These are phyloP conservation scores for Setomelanomma holmii DNA, from an alignment of 2,329 filamentous ascomycete species.

Conservation along the genomic window DNA sequence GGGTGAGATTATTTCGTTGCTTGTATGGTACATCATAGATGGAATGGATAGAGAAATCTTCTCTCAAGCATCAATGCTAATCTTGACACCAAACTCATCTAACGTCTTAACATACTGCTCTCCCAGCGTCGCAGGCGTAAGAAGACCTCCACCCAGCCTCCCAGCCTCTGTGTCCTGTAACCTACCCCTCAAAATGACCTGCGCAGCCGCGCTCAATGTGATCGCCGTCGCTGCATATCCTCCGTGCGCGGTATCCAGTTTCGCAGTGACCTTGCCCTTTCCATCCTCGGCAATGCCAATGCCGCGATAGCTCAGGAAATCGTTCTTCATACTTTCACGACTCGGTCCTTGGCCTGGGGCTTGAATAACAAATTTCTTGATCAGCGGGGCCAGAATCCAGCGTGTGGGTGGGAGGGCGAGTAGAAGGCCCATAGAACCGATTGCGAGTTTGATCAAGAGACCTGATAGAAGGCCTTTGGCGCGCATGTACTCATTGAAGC, in stretches of 20 bases:
- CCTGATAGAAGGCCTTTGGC: constrained; percentile 59
- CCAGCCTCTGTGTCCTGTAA: constrained; percentile 56
- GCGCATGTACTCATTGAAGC: constrained; percentile 63
- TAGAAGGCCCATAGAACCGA: constrained; percentile 55
- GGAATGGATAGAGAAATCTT: not conserved
- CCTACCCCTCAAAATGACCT: constrained; percentile 68
- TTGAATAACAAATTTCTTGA: constrained; percentile 39
- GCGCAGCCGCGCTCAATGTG: constrained; percentile 69
- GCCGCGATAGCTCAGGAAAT: constrained; percentile 69
- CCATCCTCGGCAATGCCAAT: constrained; percentile 64
- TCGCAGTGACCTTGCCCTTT: constrained; percentile 62
- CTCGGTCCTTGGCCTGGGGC: constrained; percentile 43
- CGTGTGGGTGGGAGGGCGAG: constrained; percentile 62
- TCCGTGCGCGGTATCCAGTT: constrained; percentile 65
- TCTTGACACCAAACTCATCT: constrained; percentile 66
- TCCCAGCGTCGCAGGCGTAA: constrained; percentile 76
- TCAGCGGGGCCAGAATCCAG: constrained; percentile 43
- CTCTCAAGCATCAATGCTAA: constrained; percentile 43
- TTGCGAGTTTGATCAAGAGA: constrained; percentile 56
- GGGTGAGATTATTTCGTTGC: too few species aligned
- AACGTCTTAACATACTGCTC: constrained; percentile 71
- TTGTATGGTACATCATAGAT: too few species aligned
- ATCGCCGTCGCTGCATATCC: constrained; percentile 73
- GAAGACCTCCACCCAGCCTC: constrained; percentile 69
- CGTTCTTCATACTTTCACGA: constrained; percentile 61